A percentile compares a stretch with the other conserved stretches of the same genome.
These are phyloP conservation scores for Leersia perrieri DNA, from an alignment of 176 grass and related monocot species.

Conservation along the genomic window DNA sequence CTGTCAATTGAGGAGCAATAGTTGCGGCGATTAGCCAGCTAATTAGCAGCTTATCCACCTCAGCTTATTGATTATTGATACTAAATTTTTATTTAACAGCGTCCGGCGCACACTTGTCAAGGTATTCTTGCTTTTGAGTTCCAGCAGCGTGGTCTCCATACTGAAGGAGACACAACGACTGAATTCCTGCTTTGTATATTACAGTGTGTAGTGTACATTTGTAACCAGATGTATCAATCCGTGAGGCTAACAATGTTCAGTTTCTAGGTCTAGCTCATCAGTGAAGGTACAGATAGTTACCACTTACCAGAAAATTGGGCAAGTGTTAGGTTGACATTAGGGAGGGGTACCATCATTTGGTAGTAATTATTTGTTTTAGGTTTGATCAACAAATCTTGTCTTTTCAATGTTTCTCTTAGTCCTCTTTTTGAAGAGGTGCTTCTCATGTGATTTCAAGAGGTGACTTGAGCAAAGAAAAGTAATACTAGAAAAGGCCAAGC, in stretches of 20 bases:
- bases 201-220: neutral
- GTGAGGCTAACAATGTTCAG: neutral
- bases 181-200: neutral
- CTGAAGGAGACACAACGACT: neutral
- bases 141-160: neutral
- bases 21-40: neutral
- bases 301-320: constrained; percentile 1
- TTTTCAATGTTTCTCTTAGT: neutral
- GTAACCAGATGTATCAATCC: neutral
- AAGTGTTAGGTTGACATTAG: neutral
- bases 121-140: neutral
- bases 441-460: constrained; percentile 5
- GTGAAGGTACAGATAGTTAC: neutral
- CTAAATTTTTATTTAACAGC: neutral
- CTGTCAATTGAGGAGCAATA: neutral
- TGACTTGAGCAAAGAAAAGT: neutral
- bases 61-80: neutral
- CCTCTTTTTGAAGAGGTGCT: neutral
- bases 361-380: neutral
- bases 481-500: neutral
- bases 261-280: neutral
- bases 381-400: neutral
- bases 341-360: neutral
- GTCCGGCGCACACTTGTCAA: neutral
- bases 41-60: neutral